Percentiles rank a stretch among this genome's conserved stretches.
Evolutionary conservation across 768 basidiomycete genomes (phyloP).

Genomic region (Pisolithus orientalis): DNA sequence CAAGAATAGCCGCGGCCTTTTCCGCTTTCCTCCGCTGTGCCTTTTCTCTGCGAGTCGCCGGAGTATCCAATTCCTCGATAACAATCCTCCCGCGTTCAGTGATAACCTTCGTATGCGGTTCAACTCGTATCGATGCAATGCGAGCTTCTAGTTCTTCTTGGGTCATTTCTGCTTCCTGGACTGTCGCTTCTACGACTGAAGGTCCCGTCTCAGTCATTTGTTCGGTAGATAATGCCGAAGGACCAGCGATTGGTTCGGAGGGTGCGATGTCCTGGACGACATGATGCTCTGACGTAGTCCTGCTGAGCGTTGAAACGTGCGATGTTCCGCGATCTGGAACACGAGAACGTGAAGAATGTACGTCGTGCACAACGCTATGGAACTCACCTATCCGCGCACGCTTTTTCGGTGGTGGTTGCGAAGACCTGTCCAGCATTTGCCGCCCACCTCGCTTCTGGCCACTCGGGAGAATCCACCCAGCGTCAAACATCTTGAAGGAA

Average conservation of each 20-base stretch:
- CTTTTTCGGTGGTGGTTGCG: slow-evolving; percentile 50
- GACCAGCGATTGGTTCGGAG: slow-evolving; percentile 20
- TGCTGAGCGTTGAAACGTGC: slow-evolving; percentile 41
- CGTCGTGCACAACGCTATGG: neutral
- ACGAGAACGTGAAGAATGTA: neutral
- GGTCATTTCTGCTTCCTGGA: slow-evolving; percentile 5
- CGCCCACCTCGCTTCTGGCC: slow-evolving; percentile 65
- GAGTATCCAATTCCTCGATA: slow-evolving; percentile 70
- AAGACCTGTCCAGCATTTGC: slow-evolving; percentile 36
- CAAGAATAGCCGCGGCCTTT: slow-evolving; percentile 20
- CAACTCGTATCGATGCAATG: slow-evolving; percentile 20
- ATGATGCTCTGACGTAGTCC: slow-evolving; percentile 41
- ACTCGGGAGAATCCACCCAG: slow-evolving; percentile 81
- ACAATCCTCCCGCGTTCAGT: slow-evolving; percentile 47
- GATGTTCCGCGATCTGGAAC: slow-evolving; percentile 33
- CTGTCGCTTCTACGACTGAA: slow-evolving; percentile 10
- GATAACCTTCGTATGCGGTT: slow-evolving; percentile 25
- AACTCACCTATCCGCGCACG: slow-evolving; percentile 39
- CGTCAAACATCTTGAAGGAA: slow-evolving; percentile 78
- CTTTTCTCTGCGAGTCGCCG: slow-evolving; percentile 58
- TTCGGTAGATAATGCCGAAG: slow-evolving; percentile 17
- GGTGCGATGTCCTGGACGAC: slow-evolving; percentile 23
- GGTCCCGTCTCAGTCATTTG: slow-evolving; percentile 12
- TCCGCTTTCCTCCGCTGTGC: slow-evolving; percentile 40
- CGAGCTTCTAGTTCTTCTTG: slow-evolving; percentile 20